Conservation (phyloP, 768 basidiomycete species). For the Pisolithus marmoratus region DNA sequence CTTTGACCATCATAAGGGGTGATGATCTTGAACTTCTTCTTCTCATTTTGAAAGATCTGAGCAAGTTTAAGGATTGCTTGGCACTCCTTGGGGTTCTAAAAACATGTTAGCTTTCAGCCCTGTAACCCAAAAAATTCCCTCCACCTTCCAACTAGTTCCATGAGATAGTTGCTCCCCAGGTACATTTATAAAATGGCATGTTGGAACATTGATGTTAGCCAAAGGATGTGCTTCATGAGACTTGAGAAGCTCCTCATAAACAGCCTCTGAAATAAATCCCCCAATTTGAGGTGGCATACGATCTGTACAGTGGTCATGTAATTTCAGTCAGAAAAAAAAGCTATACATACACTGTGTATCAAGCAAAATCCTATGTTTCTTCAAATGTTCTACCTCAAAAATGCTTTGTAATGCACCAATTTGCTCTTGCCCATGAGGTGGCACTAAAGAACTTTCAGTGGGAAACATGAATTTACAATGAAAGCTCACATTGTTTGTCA, state of each 20-base stretch:
- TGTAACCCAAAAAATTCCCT: slow-evolving; percentile 2
- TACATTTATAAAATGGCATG: slow-evolving; percentile 68
- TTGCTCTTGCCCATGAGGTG: slow-evolving; percentile 74
- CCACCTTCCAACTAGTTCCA: slow-evolving; percentile 37
- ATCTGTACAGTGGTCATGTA: slow-evolving; percentile 38
- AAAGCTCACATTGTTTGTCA: slow-evolving; percentile 53
- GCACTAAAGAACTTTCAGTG: slow-evolving; percentile 44
- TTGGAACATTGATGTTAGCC: slow-evolving; percentile 28
- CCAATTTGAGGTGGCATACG: slow-evolving; percentile 84
- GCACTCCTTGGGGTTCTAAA: slow-evolving; percentile 58
- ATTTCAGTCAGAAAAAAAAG: neutral
- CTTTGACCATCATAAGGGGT: slow-evolving; percentile 81
- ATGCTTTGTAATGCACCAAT: slow-evolving; percentile 62
- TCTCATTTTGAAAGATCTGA: slow-evolving; percentile 44
- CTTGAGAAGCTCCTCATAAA: slow-evolving; percentile 58
- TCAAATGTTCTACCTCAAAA: slow-evolving; percentile 68
- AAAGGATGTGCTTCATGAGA: slow-evolving; percentile 50
- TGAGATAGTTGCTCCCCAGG: slow-evolving; percentile 30
- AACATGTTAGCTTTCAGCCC: neutral
- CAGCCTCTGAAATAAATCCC: slow-evolving; percentile 56
- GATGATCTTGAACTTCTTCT: slow-evolving; percentile 56
- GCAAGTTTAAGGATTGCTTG: slow-evolving; percentile 54
- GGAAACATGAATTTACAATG: slow-evolving; percentile 24
- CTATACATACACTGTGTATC: slow-evolving; percentile 64
- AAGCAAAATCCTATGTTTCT: slow-evolving; percentile 45